Evolutionary conservation across 768 basidiomycete species (phyloP), one percentile per base, ranked within the genome.

Genomic region (Phaeotremella fagi): DNA sequence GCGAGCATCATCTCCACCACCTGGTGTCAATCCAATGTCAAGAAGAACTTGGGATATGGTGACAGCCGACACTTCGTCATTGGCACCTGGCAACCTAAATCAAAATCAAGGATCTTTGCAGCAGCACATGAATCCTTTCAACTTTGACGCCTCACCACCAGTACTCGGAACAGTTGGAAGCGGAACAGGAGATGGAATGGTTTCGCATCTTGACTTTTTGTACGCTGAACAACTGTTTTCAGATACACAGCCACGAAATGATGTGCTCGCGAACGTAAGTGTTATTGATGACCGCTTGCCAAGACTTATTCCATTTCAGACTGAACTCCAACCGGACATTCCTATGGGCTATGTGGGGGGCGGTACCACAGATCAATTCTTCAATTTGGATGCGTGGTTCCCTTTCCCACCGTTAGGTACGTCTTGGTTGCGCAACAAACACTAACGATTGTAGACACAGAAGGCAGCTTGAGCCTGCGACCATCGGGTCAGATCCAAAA

Each of bases 341-440:
- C n/a, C n/a, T n/a, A n/a, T n/a, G n/a, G n/a, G n/a, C n/a, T n/a
- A n/a, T n/a, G n/a, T n/a, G n/a, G 38, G 38, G 6, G 18, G 7
- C 7, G 18, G 12, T 7, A 18, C 38, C 38, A 18, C 11, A 6
- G 38, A 41, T 41, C 38, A 41, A 41, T 41, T 41, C 38, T 22
- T 6, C 22, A 62, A 41, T 48, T 31, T 54, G 4, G 64, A 69
- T 36, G 23, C 54, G 0, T 64, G 61, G 64, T 69, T 64, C 54
- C 61, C 64, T 2, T 69, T 69, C 44, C 67, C 67, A n/a, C 67
- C 67, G 2, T 50, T 69, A 4, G 67, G 63, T 63, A 35, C 54
- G 57, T 48, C n/a, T 16, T n/a, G n/a, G n/a, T 29, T 33, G 7
- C 31, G 9, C 31, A 33, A 33, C 31, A 7, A 33, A 7, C 31